Base-by-base conservation (phyloP, 164 flowering plant genomes). In the Vitis riparia region DNA sequence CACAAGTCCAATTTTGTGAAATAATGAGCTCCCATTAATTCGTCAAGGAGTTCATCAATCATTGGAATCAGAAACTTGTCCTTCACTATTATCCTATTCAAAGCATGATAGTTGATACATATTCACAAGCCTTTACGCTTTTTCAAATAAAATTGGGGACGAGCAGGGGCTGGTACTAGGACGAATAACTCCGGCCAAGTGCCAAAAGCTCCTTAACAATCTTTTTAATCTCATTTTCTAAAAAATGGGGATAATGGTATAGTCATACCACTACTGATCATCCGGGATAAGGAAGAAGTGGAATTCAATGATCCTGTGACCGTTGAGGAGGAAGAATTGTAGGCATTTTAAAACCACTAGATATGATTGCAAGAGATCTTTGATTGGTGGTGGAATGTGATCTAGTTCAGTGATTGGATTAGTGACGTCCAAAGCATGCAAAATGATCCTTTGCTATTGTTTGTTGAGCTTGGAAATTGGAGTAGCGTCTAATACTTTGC, bases 1-100 rank as follows among this genome's bases (percentile, higher is more conserved):
- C 13, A 8, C 32, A 69, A 15, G 27, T 69, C 27, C 1, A 69
- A 13, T 32, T 69, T 69, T 1, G 48, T 16, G 50, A 61, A 60
- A 2, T 50, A 0, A 0, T 3, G 1, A 3, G 59, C 72, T 12
- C 50, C 59, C 14, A 27, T 0, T 4, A 69, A 19, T 8, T 69
- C 65, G 14, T 71, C 74, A 0, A 71, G 19, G 5, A 71, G 44
- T 8, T 71, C 55, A 1, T 71, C 73, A 16, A 71, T 37, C 0
- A 63, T 49, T 2, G 68, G 62, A 8, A 71, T 53, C 1, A 17
- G 63, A 44, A 71, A 71, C 11, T 62, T 55, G 9, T 71, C 62
- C 14, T 52, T 32, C 6, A 71, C 19, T 1, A 52, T 62, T 11
- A 9, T 15, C 7, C 8, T 11, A 27, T 23, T 23, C 1, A 70